These are phyloP conservation scores for Penicillium ucsense DNA, from an alignment of 495 filamentous ascomycete species.

Conservation along the genomic window DNA sequence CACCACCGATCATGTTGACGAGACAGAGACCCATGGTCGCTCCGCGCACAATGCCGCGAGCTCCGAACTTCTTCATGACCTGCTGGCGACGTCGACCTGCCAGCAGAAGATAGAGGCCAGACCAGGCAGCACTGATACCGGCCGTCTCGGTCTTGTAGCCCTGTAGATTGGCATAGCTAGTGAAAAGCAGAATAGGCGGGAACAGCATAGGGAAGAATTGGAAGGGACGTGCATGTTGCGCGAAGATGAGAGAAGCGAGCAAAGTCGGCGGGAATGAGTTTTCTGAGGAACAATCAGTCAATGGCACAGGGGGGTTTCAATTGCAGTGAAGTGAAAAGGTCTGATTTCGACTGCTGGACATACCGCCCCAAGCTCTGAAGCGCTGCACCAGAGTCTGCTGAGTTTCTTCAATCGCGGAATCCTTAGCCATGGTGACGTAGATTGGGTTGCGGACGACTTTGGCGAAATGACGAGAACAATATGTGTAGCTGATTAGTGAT, in stretches of 20 bases:
- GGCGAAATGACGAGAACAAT: too few relatives aligned
- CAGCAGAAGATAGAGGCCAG: conserved; percentile 71
- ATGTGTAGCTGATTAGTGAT: too few relatives aligned
- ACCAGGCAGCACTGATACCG: conserved; percentile 78
- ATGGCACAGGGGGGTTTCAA: too few relatives aligned
- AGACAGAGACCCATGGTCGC: conserved; percentile 60
- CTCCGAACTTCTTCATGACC: conserved; percentile 51
- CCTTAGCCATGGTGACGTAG: conserved; percentile 12
- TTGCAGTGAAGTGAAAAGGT: too few relatives aligned
- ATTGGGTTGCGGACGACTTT: neutral
- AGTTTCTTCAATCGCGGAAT: conserved; percentile 29
- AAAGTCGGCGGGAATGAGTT: conserved; percentile 68
- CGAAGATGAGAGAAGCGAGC: conserved; percentile 68
- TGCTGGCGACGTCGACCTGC: conserved; percentile 56
- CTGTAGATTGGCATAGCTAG: conserved; percentile 71
- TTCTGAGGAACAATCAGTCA: conserved; percentile 38
- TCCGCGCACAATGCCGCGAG: conserved; percentile 61
- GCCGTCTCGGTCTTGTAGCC: conserved; percentile 74
- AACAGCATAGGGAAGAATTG: conserved; percentile 70
- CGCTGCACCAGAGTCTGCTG: conserved; percentile 42
- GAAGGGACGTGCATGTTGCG: conserved; percentile 67
- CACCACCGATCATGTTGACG: conserved; percentile 61
- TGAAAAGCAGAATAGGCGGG: conserved; percentile 75
- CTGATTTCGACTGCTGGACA: conserved; percentile 13
- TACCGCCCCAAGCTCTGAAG: conserved; percentile 65